Percentiles rank a stretch among this genome's conserved stretches.
Conservation (phyloP, 208 protist genomes). For the Trichomonas gallinae region DNA sequence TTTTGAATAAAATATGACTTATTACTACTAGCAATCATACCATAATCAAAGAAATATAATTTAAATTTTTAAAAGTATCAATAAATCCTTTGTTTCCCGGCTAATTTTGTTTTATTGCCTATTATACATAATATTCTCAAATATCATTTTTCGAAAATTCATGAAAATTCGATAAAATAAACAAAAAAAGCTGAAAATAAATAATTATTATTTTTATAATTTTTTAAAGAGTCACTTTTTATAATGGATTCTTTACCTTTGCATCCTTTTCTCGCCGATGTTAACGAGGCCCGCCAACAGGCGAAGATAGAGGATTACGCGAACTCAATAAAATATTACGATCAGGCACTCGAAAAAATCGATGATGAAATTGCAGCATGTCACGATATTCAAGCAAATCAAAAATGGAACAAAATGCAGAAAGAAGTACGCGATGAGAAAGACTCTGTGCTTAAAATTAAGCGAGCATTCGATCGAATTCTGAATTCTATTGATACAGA, state of each 20-base stretch:
- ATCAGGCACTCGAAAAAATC: background rate
- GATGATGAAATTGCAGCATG: background rate
- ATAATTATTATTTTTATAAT: background rate
- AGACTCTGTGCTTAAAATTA: background rate
- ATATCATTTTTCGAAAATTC: too few species aligned
- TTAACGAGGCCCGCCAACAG: constrained; percentile 25
- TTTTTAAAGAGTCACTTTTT: background rate
- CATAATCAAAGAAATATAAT: too few species aligned
- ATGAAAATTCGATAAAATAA: too few species aligned
- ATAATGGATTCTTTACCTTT: background rate
- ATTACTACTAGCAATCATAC: too few species aligned
- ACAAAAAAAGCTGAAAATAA: too few species aligned
- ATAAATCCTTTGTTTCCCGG: too few species aligned
- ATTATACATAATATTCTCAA: too few species aligned
- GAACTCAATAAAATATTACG: constrained; percentile 16
- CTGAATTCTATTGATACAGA: background rate
- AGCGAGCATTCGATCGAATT: background rate
- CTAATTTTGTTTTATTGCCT: too few species aligned
- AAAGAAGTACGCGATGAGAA: background rate
- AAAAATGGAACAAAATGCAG: background rate
- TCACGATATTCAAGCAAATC: background rate
- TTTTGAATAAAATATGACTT: too few species aligned
- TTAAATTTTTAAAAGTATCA: too few species aligned
- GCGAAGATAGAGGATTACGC: constrained; percentile 41
- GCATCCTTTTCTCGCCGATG: background rate